Evolutionary conservation across 2,329 filamentous ascomycete species (phyloP), one percentile per base, ranked within the genome.

Genomic region (Ophiobolus disseminans): DNA sequence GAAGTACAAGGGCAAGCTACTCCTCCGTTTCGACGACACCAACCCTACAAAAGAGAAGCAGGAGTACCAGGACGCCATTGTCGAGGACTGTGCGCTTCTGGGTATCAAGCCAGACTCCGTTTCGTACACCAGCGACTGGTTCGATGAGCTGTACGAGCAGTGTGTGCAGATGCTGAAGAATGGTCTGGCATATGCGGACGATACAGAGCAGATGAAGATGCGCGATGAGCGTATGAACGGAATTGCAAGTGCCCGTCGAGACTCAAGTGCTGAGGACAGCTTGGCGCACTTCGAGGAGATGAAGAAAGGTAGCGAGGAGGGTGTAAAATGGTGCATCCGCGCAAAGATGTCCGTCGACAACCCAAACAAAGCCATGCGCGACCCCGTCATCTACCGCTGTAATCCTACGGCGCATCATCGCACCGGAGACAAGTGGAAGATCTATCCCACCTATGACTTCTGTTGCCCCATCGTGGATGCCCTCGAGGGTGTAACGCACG

Each of bases 11-110:
- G 94, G 94, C 66, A 95, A 88, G 65, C 81, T 99, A 63, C 86
- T 95, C 50, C 84, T 97, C 40, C 89, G 94, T 51, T 94, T 99
- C 68, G 94, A 99, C 71, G 94, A 99, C 70, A 99, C 94, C 47
- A 99, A 99, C 76, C 94, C 94, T 6, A 87, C 89, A 51, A 97
- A 97, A 74, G 94, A 99, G 81, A 97, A 96, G 79, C 86, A 93
- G 72, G 94, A 97, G 77, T 99, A 88, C 73, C 88, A 97, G 72
- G 91, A 97, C 75, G 84, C 91, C 4, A 99, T 99, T 55, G 80
- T 96, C 30, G 88, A 96, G 77, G 94, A 99, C 74, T 83, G 97
- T 40, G 86, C 86, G 40, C 82, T 97, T 43, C 91, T 99, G 82
- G 93, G 92, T 22, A 90, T 99, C 74, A 90, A 89, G 76, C 90